phyloP scores from a whole-genome alignment of 1,284 basidiomycete species.

The Cryptococcus wingfieldii region DNA sequence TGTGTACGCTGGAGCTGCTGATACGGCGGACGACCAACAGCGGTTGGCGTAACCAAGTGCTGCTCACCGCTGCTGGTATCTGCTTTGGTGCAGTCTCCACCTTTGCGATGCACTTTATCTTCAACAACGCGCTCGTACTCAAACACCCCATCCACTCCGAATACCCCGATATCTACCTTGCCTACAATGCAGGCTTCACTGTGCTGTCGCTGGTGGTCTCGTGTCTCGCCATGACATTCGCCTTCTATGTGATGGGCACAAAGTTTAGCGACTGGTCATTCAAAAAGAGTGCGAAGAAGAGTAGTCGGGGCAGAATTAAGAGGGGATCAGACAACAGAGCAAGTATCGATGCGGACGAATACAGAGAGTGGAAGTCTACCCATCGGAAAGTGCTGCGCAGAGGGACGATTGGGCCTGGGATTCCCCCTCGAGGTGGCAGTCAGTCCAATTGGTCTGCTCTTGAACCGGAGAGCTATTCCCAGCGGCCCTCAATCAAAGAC shows the following conservation, averaged over 20 bases:
- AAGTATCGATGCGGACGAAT: constrained; percentile 21
- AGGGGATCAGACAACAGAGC: background rate
- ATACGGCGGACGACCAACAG: constrained; percentile 47
- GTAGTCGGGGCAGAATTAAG: background rate
- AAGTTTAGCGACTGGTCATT: constrained; percentile 34
- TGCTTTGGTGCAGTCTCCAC: constrained; percentile 51
- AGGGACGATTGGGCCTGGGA: constrained; percentile 23
- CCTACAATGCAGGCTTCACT: constrained; percentile 49
- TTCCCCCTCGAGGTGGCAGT: constrained; percentile 29
- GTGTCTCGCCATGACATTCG: constrained; percentile 48
- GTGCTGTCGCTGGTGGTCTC: constrained; percentile 50
- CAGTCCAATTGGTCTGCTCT: constrained; percentile 32
- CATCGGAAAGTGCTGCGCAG: constrained; percentile 22
- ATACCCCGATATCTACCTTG: constrained; percentile 37
- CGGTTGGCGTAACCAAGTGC: constrained; percentile 45
- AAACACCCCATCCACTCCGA: constrained; percentile 34
- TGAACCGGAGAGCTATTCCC: constrained; percentile 5
- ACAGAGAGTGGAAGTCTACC: constrained; percentile 30
- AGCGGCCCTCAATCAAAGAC: background rate
- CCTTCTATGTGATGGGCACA: constrained; percentile 52
- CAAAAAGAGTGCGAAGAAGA: constrained; percentile 16
- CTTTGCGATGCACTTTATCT: constrained; percentile 51
- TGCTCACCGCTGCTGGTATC: constrained; percentile 47
- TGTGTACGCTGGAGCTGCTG: constrained; percentile 51
- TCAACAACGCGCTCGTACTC: constrained; percentile 50